Evolutionary conservation across 805 yeast genomes (phyloP).

Genomic region (Suhomyces sp.): DNA sequence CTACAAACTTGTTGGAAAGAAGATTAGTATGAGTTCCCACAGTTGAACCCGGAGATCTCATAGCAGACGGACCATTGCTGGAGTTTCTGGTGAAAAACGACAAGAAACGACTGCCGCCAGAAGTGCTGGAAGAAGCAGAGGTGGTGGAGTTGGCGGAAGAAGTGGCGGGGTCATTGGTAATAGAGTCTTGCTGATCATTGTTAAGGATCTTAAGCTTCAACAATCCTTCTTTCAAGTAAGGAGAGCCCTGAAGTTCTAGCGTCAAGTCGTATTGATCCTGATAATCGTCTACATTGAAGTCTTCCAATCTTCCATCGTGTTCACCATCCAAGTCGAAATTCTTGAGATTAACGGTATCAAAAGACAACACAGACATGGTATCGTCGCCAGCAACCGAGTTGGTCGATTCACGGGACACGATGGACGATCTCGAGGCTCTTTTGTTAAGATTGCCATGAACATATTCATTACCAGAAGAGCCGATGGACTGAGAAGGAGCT

Average conservation of each 20-base stretch:
- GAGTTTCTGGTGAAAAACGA: constrained; percentile 23
- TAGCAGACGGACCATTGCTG: background rate
- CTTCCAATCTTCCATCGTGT: constrained; percentile 22
- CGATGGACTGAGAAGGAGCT: constrained; percentile 1
- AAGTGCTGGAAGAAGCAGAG: constrained; percentile 4
- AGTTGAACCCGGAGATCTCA: constrained; percentile 1
- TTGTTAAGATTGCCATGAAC: constrained; percentile 17
- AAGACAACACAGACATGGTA: constrained; percentile 32
- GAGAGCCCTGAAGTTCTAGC: constrained; percentile 67
- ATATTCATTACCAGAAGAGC: background rate
- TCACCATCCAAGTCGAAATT: constrained; percentile 10
- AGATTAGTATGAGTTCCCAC: constrained; percentile 11
- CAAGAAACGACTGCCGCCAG: constrained; percentile 19
- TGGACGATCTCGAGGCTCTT: constrained; percentile 34
- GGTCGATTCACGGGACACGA: constrained; percentile 31
- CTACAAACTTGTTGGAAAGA: constrained; percentile 33
- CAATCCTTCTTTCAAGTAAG: constrained; percentile 75
- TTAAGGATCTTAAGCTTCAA: constrained; percentile 41
- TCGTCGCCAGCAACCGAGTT: constrained; percentile 24
- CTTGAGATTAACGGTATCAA: constrained; percentile 27
- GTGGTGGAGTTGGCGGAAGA: constrained; percentile 15
- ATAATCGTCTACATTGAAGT: constrained; percentile 38
- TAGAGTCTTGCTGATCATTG: constrained; percentile 36
- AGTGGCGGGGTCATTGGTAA: constrained; percentile 9
- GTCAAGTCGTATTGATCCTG: constrained; percentile 55